A percentile compares a stretch with the other conserved stretches of the same genome.
These are phyloP conservation scores for Trichoderma sp. DNA, from an alignment of 2,329 filamentous ascomycete species.

Conservation along the genomic window DNA sequence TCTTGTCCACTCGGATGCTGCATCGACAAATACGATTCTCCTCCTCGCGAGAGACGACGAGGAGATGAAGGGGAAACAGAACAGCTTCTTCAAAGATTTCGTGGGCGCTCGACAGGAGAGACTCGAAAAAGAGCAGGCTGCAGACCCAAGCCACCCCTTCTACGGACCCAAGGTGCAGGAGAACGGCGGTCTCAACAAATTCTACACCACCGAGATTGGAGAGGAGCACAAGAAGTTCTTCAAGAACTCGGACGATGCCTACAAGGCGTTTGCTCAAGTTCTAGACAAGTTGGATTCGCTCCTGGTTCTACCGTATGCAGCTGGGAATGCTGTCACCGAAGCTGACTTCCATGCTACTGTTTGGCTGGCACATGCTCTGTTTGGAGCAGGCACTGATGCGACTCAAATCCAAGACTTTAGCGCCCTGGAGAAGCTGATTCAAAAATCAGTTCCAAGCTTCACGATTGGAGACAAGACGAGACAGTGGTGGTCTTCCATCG, in stretches of 20 bases:
- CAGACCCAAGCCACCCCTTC: constrained; percentile 22
- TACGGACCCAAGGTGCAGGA: constrained; percentile 23
- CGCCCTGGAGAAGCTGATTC: background rate
- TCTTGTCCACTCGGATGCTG: constrained; percentile 22
- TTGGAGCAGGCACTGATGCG: background rate
- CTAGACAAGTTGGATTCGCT: constrained; percentile 22
- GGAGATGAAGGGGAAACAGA: background rate
- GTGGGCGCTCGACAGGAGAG: constrained; percentile 20
- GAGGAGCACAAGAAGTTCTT: constrained; percentile 20
- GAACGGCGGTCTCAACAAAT: constrained; percentile 16
- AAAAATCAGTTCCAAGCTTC: background rate
- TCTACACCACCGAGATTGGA: constrained; percentile 18
- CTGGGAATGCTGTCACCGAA: constrained; percentile 22
- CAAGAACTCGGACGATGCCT: background rate
- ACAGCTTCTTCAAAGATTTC: constrained; percentile 10
- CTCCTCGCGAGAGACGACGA: constrained; percentile 19
- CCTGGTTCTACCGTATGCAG: constrained; percentile 24
- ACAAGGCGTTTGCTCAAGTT: constrained; percentile 18
- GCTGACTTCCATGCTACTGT: constrained; percentile 24
- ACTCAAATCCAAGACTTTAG: background rate
- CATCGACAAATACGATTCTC: constrained; percentile 23
- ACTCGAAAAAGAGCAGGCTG: constrained; percentile 21
- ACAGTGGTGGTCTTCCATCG: background rate
- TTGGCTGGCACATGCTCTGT: constrained; percentile 25
- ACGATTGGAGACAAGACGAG: background rate